Base-by-base conservation (phyloP, 73 alveolate genomes). In the Durusdinium trenchii region DNA sequence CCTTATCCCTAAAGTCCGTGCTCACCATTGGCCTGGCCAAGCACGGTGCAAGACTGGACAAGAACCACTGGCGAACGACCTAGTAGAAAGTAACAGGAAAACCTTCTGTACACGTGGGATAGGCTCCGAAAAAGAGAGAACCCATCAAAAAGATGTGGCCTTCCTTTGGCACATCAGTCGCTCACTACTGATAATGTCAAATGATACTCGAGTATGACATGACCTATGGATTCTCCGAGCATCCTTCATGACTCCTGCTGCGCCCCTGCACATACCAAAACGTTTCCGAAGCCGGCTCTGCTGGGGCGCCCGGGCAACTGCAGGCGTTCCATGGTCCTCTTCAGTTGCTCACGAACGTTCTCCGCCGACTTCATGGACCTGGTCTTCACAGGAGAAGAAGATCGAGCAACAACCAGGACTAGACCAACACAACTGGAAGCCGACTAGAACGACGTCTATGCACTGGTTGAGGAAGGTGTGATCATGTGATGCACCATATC, bases 291-390 rank as follows among this genome's bases (percentile, higher is more conserved):
- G 20, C 64, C 36, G 42, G 81, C 32, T 67, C 43, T 18, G 6
- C 71, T 45, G 78, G 38, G 86, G 28, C 30, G n/a, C 96, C 52
- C 96, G 3, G 30, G 87, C 97, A 95, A 54, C 43, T 82, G 67
- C 86, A 95, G 16, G 46, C 95, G 85, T 95, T 95, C 99, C 95
- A 95, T 82, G 89, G 90, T 79, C 5, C 99, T 95, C 89, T 95
- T 81, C 89, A 95, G 95, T 95, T 95, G 99, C 61, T 81, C 94
- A 5, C 99, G 95, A 60, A 95, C 95, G 89, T 95, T 95, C 79
- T 95, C 99, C 18, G 99, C 99, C 28, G 95, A 61, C 40, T 61
- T 57, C 95, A 95, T 62, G 60, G 99, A 95, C 87, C 94, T 78
- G 43, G 6, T 62, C 32, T 42, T 1, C 46, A 36, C 54, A 40